Conservation (phyloP, 2,329 filamentous ascomycete species). For the Aspergillus luchuensis region DNA sequence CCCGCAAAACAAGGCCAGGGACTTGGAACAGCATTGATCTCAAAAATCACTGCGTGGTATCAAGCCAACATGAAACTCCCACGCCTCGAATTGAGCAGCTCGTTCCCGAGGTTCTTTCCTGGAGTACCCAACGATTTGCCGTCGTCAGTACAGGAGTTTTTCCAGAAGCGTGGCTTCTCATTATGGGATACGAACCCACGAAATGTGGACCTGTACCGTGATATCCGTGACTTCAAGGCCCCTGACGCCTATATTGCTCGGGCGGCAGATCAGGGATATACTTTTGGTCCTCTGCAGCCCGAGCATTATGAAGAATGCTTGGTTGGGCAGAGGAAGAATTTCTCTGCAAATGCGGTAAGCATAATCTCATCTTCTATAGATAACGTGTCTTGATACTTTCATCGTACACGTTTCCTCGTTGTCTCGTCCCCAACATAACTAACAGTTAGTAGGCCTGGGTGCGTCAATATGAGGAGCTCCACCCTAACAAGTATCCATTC, state of each 20-base stretch:
- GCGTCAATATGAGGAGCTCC: slow-evolving; percentile 40
- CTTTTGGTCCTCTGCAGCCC: slow-evolving; percentile 38
- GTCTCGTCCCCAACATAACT: no score
- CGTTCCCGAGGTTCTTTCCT: slow-evolving; percentile 51
- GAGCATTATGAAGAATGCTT: slow-evolving; percentile 45
- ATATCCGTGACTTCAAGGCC: slow-evolving; percentile 39
- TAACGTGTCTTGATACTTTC: no score
- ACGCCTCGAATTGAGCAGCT: slow-evolving; percentile 30
- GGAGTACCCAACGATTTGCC: slow-evolving; percentile 46
- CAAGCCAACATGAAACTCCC: slow-evolving; percentile 27
- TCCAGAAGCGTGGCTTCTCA: slow-evolving; percentile 45
- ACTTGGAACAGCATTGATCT: slow-evolving; percentile 42
- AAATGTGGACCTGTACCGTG: slow-evolving; percentile 45
- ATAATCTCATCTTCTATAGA: slow-evolving; percentile 10
- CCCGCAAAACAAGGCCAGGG: slow-evolving; percentile 39
- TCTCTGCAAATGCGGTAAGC: slow-evolving; percentile 38
- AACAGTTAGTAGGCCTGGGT: slow-evolving; percentile 39
- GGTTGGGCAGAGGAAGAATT: slow-evolving; percentile 42
- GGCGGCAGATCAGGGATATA: slow-evolving; percentile 39
- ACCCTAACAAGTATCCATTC: slow-evolving; percentile 38
- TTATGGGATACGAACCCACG: slow-evolving; percentile 27
- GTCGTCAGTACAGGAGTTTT: slow-evolving; percentile 40
- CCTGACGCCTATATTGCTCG: slow-evolving; percentile 39
- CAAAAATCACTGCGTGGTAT: slow-evolving; percentile 31
- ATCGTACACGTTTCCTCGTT: no score